A percentile compares a stretch with the other conserved stretches of the same genome.
phyloP scores from a whole-genome alignment of 2,329 filamentous ascomycete genomes.

The Sporothrix brasiliensis region DNA sequence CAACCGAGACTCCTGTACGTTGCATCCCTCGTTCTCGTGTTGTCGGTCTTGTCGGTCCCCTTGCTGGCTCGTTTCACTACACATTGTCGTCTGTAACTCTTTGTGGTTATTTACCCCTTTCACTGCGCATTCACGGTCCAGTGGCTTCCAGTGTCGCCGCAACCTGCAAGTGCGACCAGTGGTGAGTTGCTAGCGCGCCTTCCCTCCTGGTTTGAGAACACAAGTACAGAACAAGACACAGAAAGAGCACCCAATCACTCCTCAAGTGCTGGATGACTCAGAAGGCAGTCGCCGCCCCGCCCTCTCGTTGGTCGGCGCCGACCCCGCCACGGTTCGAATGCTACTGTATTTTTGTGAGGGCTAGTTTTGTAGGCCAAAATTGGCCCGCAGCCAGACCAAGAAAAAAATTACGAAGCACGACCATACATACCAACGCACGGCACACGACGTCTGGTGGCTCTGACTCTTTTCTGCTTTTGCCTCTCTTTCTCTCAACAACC shows the following conservation, averaged over 20 bases:
- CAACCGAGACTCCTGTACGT: constrained; percentile 28
- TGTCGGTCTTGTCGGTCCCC: not conserved
- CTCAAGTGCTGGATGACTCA: not conserved
- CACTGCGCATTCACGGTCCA: not conserved
- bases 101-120: not conserved
- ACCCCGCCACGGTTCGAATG: constrained; percentile 31
- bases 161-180: constrained; percentile 9
- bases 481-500: constrained; percentile 12
- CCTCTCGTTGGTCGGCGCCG: constrained; percentile 28
- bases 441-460: not conserved
- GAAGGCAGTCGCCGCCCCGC: constrained; percentile 25
- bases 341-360: constrained; percentile 15
- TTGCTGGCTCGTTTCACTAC: not conserved
- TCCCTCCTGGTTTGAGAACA: constrained; percentile 16
- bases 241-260: not conserved
- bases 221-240: not conserved
- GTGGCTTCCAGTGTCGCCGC: not conserved
- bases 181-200: constrained; percentile 23
- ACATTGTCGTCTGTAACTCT: not conserved
- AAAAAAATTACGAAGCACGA: constrained; percentile 28
- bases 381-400: constrained; percentile 19
- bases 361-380: constrained; percentile 25
- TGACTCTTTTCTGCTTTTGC: constrained; percentile 18
- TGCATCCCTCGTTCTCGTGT: not conserved
- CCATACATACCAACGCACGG: not conserved